Base-by-base conservation (phyloP, 225 moss, liverwort and hornwort genomes). In the Sphagnum contortum region DNA sequence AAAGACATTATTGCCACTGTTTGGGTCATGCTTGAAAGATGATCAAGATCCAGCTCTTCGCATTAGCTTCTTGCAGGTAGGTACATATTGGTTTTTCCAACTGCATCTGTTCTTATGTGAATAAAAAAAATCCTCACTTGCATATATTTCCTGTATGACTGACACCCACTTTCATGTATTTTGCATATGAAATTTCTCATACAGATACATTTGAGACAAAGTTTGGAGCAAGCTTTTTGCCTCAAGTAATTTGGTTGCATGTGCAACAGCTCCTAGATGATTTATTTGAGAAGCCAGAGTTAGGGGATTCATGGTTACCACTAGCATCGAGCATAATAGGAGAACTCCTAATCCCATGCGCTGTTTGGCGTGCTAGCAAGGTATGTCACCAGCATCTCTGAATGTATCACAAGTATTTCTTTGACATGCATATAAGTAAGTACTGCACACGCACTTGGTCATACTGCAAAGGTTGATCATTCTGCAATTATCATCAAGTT, bases 311-410 rank as follows among this genome's bases (percentile, higher is more conserved):
- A 67, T 94, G 91, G 91, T 45, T 78, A 68, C 74, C 80, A 69
- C 81, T 91, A 66, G 81, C 91, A 69, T 57, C 73, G 45, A 68
- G 79, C 44, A 62, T 94, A 64, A 82, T 94, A 68, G 68, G 72
- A 10, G 68, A 73, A 48, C 67, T 91, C 53, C 58, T 94, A 4
- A 73, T 87, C 48, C 89, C 91, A 0, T 91, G 87, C 69, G 81
- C 75, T 47, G 76, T 91, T 69, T 94, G 94, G 94, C 87, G 85
- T 62, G 78, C 80, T 48, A 89, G 83, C 68, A 94, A 94, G 85
- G 94, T 91, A 63, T 12, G 12, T 29, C 29, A 29, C 29, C 29
- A 29, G 29, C 29, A 29, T 29, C 29, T 29, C 29, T 29, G 29
- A 29, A 29, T 29, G 29, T 29, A 29, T 29, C 29, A 29, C 29